Evolutionary conservation across 2,329 filamentous ascomycete genomes (phyloP).

Genomic region (Thielaviopsis populi): DNA sequence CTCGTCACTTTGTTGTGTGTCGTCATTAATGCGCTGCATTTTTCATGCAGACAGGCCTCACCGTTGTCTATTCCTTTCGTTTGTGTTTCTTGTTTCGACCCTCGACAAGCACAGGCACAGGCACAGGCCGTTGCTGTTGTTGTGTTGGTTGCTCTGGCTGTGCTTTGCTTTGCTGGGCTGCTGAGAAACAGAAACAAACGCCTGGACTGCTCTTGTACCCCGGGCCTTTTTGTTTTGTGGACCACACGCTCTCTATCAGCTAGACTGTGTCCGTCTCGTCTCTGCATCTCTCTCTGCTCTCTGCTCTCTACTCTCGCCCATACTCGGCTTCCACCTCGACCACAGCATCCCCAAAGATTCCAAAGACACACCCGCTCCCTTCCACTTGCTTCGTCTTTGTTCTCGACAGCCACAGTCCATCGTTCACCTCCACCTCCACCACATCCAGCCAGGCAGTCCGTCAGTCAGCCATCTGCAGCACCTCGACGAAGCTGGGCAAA

Average conservation of each 20-base stretch:
- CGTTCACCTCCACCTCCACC: too few species aligned
- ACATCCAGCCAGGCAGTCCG: neutral
- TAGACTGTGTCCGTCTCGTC: too few species aligned
- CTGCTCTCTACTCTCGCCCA: too few species aligned
- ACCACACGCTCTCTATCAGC: neutral
- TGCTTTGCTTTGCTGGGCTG: neutral
- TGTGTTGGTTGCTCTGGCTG: neutral
- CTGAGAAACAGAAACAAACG: too few species aligned
- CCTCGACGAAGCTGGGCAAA: neutral
- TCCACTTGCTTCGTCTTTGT: too few species aligned
- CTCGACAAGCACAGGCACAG: neutral
- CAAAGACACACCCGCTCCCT: too few species aligned
- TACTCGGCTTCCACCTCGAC: too few species aligned
- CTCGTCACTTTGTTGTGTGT: too few species aligned
- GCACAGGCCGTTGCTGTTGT: neutral
- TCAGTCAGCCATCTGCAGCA: neutral
- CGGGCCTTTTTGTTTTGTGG: neutral
- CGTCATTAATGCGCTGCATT: neutral
- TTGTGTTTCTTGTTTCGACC: conserved; percentile 22
- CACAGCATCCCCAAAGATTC: too few species aligned
- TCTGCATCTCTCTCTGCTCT: neutral
- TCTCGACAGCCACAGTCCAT: too few species aligned
- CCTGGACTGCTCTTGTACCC: neutral
- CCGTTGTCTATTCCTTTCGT: conserved; percentile 23
- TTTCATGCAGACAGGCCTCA: conserved; percentile 13